Conservation (phyloP, 805 yeast species). For the Wickerhamia fluorescens region DNA sequence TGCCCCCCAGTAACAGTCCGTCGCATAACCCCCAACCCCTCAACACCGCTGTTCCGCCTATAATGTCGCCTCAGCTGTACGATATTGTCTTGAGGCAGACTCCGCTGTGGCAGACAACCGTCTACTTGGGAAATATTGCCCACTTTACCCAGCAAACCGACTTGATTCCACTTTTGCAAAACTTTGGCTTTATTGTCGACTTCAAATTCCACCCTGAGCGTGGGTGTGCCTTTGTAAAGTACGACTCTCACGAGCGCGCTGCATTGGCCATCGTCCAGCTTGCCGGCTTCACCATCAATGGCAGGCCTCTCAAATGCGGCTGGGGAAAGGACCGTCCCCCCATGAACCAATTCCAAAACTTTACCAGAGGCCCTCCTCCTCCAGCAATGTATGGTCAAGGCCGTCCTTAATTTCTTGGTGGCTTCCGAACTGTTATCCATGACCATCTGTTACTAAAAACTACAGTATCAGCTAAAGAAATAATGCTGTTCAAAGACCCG, state of each 20-base stretch:
- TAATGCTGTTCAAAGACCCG: no score
- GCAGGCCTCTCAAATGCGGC: conserved; percentile 73
- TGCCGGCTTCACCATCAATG: conserved; percentile 62
- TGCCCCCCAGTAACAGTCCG: not conserved
- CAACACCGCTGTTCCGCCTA: conserved; percentile 12
- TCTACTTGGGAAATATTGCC: conserved; percentile 79
- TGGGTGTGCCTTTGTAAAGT: conserved; percentile 85
- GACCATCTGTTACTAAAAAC: no score
- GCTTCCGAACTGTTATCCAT: conserved; percentile 1
- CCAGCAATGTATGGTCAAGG: conserved; percentile 24
- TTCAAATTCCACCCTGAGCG: conserved; percentile 73
- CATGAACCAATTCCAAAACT: conserved; percentile 18
- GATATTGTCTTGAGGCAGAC: conserved; percentile 71
- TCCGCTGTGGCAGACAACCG: conserved; percentile 80
- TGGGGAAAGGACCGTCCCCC: conserved; percentile 69
- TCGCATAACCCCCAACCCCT: not conserved
- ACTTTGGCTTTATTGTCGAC: conserved; percentile 77
- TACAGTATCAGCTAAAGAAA: no score
- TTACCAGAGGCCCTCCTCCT: conserved; percentile 15
- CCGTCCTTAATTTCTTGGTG: conserved; percentile 10
- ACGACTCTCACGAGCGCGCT: conserved; percentile 82
- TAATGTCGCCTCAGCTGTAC: conserved; percentile 49
- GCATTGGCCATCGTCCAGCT: conserved; percentile 81
- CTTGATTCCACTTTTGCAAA: conserved; percentile 64
- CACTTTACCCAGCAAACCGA: conserved; percentile 70